These are phyloP conservation scores for Rhodofomes roseus DNA, from an alignment of 1,284 basidiomycete species.

Conservation along the genomic window DNA sequence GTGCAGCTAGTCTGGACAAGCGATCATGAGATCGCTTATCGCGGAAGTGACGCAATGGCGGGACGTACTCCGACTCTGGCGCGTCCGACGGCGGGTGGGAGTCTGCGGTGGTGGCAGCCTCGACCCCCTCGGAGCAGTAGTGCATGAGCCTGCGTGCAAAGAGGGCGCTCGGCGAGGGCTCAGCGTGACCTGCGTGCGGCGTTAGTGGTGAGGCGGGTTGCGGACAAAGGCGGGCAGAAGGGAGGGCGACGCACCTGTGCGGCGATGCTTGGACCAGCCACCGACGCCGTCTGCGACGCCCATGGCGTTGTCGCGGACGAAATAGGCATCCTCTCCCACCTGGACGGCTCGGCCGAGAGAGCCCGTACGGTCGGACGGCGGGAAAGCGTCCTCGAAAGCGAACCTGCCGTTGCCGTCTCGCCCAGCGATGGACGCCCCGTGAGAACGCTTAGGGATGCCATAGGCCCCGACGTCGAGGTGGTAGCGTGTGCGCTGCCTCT, in stretches of 20 bases:
- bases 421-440: slow-evolving; percentile 25
- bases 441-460: slow-evolving; percentile 50
- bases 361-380: slow-evolving; percentile 18
- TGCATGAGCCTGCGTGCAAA: slow-evolving; percentile 89
- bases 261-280: slow-evolving; percentile 62
- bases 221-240: neutral
- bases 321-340: slow-evolving; percentile 86
- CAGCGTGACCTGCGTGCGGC: slow-evolving; percentile 20
- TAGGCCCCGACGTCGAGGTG: slow-evolving; percentile 74
- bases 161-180: slow-evolving; percentile 64
- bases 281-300: slow-evolving; percentile 90
- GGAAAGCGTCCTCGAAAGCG: slow-evolving; percentile 13
- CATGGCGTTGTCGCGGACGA: slow-evolving; percentile 77
- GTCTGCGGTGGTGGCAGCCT: slow-evolving; percentile 14
- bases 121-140: slow-evolving; percentile 60
- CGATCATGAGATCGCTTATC: neutral
- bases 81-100: neutral
- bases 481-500: slow-evolving; percentile 44
- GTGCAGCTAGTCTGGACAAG: neutral
- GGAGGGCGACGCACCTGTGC: slow-evolving; percentile 27
- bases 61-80: slow-evolving; percentile 3
- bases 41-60: neutral
- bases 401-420: slow-evolving; percentile 28
- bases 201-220: no score
- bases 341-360: slow-evolving; percentile 55